Evolutionary conservation across 129 eudicot species (phyloP), one percentile per base, ranked within the genome.

Genomic region (Helichrysum umbraculigerum): DNA sequence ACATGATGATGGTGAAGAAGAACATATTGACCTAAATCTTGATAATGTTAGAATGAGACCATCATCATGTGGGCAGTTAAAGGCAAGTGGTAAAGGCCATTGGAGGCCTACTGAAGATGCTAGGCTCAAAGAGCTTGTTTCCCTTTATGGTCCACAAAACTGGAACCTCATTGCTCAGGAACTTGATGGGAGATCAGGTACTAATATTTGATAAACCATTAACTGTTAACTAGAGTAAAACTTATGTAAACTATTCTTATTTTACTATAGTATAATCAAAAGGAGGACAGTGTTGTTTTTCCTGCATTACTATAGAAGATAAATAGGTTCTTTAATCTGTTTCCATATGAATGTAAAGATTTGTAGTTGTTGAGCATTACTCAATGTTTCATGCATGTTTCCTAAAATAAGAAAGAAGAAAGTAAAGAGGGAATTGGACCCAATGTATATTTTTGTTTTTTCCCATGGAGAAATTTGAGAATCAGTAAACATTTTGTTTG

Each of bases 21-120:
- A 60, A 14, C 63, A 12, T 7, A 37, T 39, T 64, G 78, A 35
- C 73, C 59, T 72, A 35, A 72, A 72, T 51, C 28, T 25, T 25
- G 28, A 25, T 32, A 16, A 62, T 71, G 71, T 70, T 47, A 56
- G 34, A 71, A 37, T 51, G 6, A 63, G 66, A 71, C 6, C 32
- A 33, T 59, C 42, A 37, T 37, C 42, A 37, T 1, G 61, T 78
- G 82, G 66, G 39, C 58, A 79, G 72, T 62, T 12, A 63, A 72
- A 65, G 28, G 29, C 78, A 64, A 34, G 90, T 71, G 67, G 81
- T 7, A 83, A 88, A 84, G 93, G 93, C 32, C 93, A 88, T 77
- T 88, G 93, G 93, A 86, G 84, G 76, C 90, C 90, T 41, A 81
- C 73, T 79, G 93, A 88, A 76, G 93, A 88, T 86, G 85, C 78